A percentile compares a stretch with the other conserved stretches of the same genome.
These are phyloP conservation scores for Barnettozyma pratensis DNA, from an alignment of 805 yeast species.

Conservation along the genomic window DNA sequence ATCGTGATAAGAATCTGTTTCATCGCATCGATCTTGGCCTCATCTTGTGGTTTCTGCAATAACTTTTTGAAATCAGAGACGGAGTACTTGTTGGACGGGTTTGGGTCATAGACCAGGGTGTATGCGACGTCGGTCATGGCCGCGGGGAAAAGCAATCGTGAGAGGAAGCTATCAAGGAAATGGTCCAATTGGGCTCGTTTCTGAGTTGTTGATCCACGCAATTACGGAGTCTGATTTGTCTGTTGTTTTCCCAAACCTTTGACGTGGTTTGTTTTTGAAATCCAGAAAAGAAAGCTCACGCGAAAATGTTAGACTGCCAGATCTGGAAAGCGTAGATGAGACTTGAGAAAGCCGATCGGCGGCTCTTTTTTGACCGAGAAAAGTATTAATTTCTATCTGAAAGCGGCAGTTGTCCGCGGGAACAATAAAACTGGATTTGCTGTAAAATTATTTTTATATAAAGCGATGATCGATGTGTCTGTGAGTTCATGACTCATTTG, in stretches of 20 bases:
- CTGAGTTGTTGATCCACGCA: not conserved
- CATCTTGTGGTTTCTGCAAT: conserved; percentile 88
- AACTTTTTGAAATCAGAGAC: conserved; percentile 68
- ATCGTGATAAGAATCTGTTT: conserved; percentile 77
- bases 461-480: no score
- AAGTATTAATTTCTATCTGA: no score
- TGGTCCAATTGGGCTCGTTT: not conserved
- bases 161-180: not conserved
- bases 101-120: conserved; percentile 76
- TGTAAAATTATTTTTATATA: no score
- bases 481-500: no score
- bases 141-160: not conserved
- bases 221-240: not conserved
- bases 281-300: not conserved
- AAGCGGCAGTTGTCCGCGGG: no score
- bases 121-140: conserved; percentile 45
- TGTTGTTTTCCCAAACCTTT: not conserved
- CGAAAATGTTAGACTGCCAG: not conserved
- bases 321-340: not conserved
- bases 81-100: conserved; percentile 53
- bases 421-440: no score
- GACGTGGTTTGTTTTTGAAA: not conserved
- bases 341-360: no score
- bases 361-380: no score
- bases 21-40: conserved; percentile 85